Base-by-base conservation (phyloP, 805 yeast species). In the Candida loeiensis region DNA sequence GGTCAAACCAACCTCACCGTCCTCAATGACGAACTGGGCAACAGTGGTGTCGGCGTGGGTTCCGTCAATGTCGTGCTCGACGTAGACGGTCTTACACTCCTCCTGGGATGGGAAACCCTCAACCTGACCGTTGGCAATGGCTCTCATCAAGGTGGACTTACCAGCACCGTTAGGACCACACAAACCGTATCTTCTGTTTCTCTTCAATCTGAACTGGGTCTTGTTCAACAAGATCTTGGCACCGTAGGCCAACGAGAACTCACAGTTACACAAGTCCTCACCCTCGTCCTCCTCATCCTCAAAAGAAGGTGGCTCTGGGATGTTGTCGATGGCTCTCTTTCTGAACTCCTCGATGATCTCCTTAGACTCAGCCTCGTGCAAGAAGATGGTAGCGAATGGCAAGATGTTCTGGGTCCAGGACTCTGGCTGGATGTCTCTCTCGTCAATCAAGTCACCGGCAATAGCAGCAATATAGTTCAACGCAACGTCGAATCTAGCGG, bases 211-310 rank as follows among this genome's bases (percentile, higher is more conserved):
- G 71, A 93, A 82, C 79, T 91, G 97, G 58, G 99, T 93, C 77
- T 93, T 91, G 91, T 93, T 93, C 74, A 93, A 88, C 77, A 93
- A 81, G 80, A 93, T 93, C 87, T 93, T 93, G 65, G 99, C 99
- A 91, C 99, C 99, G 75, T 93, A 93, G 72, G 99, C 99, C 64
- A 93, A 81, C 47, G 99, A 93, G 90, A 93, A 93, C 83, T 93
- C 99, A 85, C 98, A 91, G 95, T 93, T 93, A 84, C 99, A 93
- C 66, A 93, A 80, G 69, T 93, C 98, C 79, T 93, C 98, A 77
- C 98, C 99, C 68, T 93, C 98, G 66, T 89, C 97, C 66, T 84
- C 93, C 73, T 85, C 91, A 63, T 90, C 97, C 75, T 91, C 98
- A 73, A 89, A 89, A 63, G 81, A 73, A 64, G 96, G 95, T 63